Evolutionary conservation across 257 asterid genomes (phyloP), one percentile per base, ranked within the genome.

Genomic region (Nicotiana otophora): DNA sequence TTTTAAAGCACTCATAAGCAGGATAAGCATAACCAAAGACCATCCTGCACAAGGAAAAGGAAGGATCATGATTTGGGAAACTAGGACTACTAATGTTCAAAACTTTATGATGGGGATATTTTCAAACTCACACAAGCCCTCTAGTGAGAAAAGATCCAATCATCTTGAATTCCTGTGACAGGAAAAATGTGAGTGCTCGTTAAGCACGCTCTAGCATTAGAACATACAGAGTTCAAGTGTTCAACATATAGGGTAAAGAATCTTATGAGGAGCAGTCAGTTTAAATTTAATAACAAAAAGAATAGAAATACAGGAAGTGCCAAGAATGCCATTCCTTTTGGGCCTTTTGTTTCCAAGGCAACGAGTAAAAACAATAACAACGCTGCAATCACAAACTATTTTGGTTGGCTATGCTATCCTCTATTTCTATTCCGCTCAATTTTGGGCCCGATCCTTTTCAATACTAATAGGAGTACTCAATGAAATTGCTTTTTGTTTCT

Each of bases 1-100:
- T 70, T 77, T 90, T 90, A 57, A 80, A 89, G 78, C 93, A 90
- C 76, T 90, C 91, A 30, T 88, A 90, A 33, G 92, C 92, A 63
- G 96, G 96, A 87, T 88, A 89, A 6, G 85, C 86, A 75, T 88
- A 89, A n/a, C 93, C 96, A 42, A 86, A 81, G 33, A 77, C 87
- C 85, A 90, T 85, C 90, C 96, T 90, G 89, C 65, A 10, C 20
- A 19, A 57, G 23, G 48, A 57, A 31, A 84, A 61, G 20, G 31
- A 30, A 53, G 26, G 15, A n/a, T 23, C 65, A 17, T 62, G 58
- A 75, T 19, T 51, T 26, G 16, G 10, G 16, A 72, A 74, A 74
- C 61, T 23, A 75, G 80, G 64, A 75, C 48, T 75, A 75, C 28
- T 53, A 28, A 39, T 75, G 46, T 55, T 75, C 30, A 28, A 51